phyloP scores from a whole-genome alignment of 2,329 filamentous ascomycete genomes.

The Davidsoniella eucalypti region DNA sequence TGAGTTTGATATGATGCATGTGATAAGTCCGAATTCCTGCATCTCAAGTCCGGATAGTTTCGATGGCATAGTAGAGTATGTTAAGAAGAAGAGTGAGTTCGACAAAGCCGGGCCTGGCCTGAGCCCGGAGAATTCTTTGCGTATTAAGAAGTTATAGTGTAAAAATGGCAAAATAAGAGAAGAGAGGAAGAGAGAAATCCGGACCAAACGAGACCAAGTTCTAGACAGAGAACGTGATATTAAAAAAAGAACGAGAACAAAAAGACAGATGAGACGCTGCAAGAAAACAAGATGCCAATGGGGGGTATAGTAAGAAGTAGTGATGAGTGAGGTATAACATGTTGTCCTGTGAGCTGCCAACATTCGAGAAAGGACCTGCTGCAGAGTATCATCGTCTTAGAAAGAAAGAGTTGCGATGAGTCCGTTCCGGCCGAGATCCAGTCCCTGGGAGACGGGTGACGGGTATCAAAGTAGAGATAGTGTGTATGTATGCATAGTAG shows the following conservation, averaged over 20 bases:
- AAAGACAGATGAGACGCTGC: not conserved
- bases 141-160: conserved; percentile 1
- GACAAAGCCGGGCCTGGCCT: too few relatives aligned
- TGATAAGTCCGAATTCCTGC: too few relatives aligned
- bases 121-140: too few relatives aligned
- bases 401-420: not conserved
- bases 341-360: conserved; percentile 10
- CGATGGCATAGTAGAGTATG: too few relatives aligned
- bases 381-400: not conserved
- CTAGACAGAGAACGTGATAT: not conserved
- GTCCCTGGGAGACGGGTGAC: not conserved
- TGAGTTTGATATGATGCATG: too few relatives aligned
- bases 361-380: conserved; percentile 1
- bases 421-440: not conserved
- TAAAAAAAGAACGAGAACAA: not conserved
- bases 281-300: conserved; percentile 5
- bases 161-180: conserved; percentile 4
- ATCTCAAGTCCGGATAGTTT: too few relatives aligned
- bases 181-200: not conserved
- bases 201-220: not conserved
- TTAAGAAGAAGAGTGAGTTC: too few relatives aligned
- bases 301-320: conserved; percentile 5
- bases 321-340: conserved; percentile 7
- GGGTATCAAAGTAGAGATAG: not conserved
- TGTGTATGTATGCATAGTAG: not conserved